Percentiles rank a stretch among this genome's conserved stretches.
Evolutionary conservation across 2,329 filamentous ascomycete genomes (phyloP).

Genomic region (Neodidymelliopsis sp.): DNA sequence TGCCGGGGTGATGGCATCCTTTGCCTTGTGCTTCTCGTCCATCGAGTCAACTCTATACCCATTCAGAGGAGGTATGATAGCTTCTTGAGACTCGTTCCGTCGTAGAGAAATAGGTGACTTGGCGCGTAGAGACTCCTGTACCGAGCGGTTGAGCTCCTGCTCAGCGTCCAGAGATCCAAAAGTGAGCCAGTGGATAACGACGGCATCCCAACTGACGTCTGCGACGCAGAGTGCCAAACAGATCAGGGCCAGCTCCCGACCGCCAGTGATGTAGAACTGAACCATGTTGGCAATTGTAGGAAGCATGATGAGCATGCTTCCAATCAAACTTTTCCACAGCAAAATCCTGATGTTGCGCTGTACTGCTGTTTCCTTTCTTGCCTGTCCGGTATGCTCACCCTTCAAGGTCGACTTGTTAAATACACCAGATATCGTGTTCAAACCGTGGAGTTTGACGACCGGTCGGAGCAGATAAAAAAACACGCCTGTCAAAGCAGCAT

Average conservation of each 20-base stretch:
- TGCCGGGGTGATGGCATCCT: not conserved
- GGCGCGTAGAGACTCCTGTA: not conserved
- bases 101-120: not conserved
- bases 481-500: slow-evolving; percentile 40
- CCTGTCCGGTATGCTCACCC: not conserved
- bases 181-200: slow-evolving; percentile 22
- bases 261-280: slow-evolving; percentile 35
- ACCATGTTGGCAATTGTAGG: slow-evolving; percentile 46
- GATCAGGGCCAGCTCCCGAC: slow-evolving; percentile 43
- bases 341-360: slow-evolving; percentile 22
- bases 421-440: slow-evolving; percentile 8
- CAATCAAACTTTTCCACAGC: slow-evolving; percentile 32
- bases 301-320: slow-evolving; percentile 40
- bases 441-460: slow-evolving; percentile 13
- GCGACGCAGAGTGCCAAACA: slow-evolving; percentile 46
- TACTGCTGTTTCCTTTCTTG: slow-evolving; percentile 8
- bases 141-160: slow-evolving; percentile 3
- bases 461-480: slow-evolving; percentile 43
- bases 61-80: not conserved
- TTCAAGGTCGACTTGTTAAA: not conserved
- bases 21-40: not conserved
- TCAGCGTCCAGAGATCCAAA: slow-evolving; percentile 16
- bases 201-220: slow-evolving; percentile 37
- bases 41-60: not conserved
- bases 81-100: slow-evolving; percentile 5